Evolutionary conservation across 148 eudicot species (phyloP), one percentile per base, ranked within the genome.

Genomic region (Rhododendron mucronatum): DNA sequence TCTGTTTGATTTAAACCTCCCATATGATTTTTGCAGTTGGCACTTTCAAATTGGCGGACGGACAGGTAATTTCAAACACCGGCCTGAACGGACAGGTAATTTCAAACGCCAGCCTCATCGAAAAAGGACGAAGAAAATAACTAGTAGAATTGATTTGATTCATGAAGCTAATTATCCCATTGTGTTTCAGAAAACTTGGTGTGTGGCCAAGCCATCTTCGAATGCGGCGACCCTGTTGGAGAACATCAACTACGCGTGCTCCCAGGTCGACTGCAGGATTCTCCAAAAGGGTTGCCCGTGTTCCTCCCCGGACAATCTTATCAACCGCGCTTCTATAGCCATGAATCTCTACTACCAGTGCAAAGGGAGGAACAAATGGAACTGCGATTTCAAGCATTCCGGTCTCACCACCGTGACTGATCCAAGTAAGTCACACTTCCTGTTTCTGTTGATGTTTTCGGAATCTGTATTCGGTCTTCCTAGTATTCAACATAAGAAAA

Each of bases 151-250:
- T 67, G 35, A 26, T 67, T 67, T 67, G 35, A 26, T 67, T 2
- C 74, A 67, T 67, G 33, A 67, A n/a, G 12, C 74, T 67, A 11
- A 28, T 57, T 39, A 16, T n/a, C 20, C 4, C 57, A 26, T 55
- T 81, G 50, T 18, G 37, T 80, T 87, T 85, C 94, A 96, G 98
- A 93, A 82, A 88, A 94, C 93, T 57, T 96, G 98, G 98, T 96
- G 98, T 74, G 91, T 96, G 86, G 96, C 98, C 4, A 96, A 94
- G 84, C 98, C 98, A 45, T 96, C 98, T 78, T 87, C 98, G 44
- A 90, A 88, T 21, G 67, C 76, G 18, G 87, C 87, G 0, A 88
- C 90, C 9, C 87, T 96, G 18, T 2, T 78, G 41, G 87, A 41
- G 8, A 96, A 96, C 88, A 89, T 96, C 39, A 87, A 96, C 53